Conservation (phyloP, 2,329 filamentous ascomycete species). For the Rhexocercosporidium sp. region DNA sequence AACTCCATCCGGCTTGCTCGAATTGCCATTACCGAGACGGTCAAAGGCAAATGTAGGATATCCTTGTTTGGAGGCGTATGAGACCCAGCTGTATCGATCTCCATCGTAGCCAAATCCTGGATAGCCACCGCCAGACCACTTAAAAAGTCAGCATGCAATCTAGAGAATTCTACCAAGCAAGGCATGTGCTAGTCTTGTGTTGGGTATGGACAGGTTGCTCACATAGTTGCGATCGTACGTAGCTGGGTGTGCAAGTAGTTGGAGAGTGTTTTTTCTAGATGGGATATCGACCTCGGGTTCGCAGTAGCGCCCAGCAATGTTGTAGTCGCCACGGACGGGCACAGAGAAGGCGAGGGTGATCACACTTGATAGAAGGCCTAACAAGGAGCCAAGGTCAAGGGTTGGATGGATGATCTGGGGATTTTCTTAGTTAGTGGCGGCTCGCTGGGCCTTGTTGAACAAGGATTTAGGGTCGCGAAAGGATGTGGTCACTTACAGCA, state of each 20-base stretch:
- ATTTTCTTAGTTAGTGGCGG: neutral
- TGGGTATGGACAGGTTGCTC: neutral
- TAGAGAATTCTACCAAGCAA: neutral
- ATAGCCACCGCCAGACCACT: conserved; percentile 31
- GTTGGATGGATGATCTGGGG: conserved; percentile 10
- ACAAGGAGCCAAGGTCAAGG: conserved; percentile 8
- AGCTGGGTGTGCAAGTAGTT: conserved; percentile 25
- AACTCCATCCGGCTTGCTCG: conserved; percentile 35
- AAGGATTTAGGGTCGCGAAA: neutral
- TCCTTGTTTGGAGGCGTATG: conserved; percentile 30
- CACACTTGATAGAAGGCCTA: conserved; percentile 10
- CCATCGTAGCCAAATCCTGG: conserved; percentile 27
- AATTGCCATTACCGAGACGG: conserved; percentile 34
- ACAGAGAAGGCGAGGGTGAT: conserved; percentile 12
- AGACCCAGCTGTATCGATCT: conserved; percentile 32
- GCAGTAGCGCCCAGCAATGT: conserved; percentile 25
- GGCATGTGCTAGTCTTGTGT: neutral
- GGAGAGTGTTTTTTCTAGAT: conserved; percentile 22
- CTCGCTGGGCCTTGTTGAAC: neutral
- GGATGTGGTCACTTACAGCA: conserved; percentile 7
- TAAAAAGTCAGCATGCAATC: neutral
- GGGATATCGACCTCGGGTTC: conserved; percentile 25
- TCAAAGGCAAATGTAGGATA: conserved; percentile 38
- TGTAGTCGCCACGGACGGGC: conserved; percentile 16
- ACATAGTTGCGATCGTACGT: conserved; percentile 29